Percentiles rank a stretch among this genome's conserved stretches.
phyloP scores from a whole-genome alignment of 108 stramenopile genomes.

The Schizochytrium sp. region DNA sequence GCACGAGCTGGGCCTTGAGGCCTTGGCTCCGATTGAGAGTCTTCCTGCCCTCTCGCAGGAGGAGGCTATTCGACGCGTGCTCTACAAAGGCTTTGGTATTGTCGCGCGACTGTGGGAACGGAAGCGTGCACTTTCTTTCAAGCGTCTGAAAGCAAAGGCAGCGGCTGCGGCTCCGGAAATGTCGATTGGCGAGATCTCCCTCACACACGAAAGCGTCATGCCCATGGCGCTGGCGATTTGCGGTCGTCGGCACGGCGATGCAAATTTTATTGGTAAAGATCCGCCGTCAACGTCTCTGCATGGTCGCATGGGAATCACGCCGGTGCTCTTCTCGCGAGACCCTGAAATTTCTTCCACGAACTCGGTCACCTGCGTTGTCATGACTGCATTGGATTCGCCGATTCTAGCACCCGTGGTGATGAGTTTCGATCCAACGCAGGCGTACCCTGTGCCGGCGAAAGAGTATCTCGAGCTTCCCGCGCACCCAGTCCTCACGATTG shows the following conservation, averaged over 20 bases:
- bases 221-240: neutral
- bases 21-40: neutral
- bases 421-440: neutral
- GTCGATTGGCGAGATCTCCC: too few species aligned
- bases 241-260: neutral
- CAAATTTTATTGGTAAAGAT: neutral
- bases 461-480: neutral
- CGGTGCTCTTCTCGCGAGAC: neutral
- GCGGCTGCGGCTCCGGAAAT: too few species aligned
- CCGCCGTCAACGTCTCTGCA: neutral
- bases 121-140: neutral
- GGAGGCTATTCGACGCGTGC: neutral
- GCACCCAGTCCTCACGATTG: neutral
- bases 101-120: neutral
- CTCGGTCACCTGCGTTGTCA: neutral
- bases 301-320: neutral
- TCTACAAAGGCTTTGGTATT: neutral
- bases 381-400: neutral
- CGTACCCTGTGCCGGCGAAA: neutral
- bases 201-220: neutral
- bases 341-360: neutral
- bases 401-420: neutral
- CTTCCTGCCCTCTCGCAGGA: neutral
- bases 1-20: neutral
- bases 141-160: too few species aligned